Base-by-base conservation (phyloP, 2,329 filamentous ascomycete genomes). In the Scorias spongiosa region DNA sequence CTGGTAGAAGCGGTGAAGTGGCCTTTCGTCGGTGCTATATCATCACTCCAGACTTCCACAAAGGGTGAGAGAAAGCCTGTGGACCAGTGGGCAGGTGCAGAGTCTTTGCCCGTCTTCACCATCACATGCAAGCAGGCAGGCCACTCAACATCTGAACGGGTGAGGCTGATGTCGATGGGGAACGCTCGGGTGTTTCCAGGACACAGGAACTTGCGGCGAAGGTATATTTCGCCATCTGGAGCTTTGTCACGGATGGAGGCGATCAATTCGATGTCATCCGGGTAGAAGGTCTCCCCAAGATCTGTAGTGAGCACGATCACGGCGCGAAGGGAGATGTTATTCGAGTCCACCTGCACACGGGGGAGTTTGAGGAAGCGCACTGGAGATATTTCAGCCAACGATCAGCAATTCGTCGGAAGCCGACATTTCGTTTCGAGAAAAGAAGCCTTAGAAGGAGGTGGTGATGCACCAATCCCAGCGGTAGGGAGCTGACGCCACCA, bases 291-390 rank as follows among this genome's bases (percentile, higher is more conserved):
- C 52, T 82, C 78, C 14, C 80, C 80, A 7, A 84, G 65, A 55
- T 84, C 80, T 18, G 78, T 82, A 10, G 78, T 80, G 54, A 84
- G 70, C 34, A 78, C 80, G 46, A 83, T 65, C 28, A 77, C 65
- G 40, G 69, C 63, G 47, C 64, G 70, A 44, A 76, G 59, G 12
- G 59, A 57, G 44, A 68, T 56, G 12, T 54, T 53, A 28, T 64
- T 63, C 20, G 55, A 46, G 43, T 67, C 63, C 46, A 61, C 58
- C 37, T 58, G 54, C 36, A 70, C 61, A 44, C 67, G 66, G 9
- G 80, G 79, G 2, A 74, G 65, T 54, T 82, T 83, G 51, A 84
- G 67, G 53, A 83, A 81, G 48, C 80, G 78, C 53, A 84, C 57
- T 58, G 36, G 12, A 17, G 20, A 26, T 4, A 12, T 3, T 4